Percentiles rank a stretch among this genome's conserved stretches.
These are phyloP conservation scores for Coniosporium apollinis DNA, from an alignment of 495 filamentous ascomycete genomes.

Conservation along the genomic window DNA sequence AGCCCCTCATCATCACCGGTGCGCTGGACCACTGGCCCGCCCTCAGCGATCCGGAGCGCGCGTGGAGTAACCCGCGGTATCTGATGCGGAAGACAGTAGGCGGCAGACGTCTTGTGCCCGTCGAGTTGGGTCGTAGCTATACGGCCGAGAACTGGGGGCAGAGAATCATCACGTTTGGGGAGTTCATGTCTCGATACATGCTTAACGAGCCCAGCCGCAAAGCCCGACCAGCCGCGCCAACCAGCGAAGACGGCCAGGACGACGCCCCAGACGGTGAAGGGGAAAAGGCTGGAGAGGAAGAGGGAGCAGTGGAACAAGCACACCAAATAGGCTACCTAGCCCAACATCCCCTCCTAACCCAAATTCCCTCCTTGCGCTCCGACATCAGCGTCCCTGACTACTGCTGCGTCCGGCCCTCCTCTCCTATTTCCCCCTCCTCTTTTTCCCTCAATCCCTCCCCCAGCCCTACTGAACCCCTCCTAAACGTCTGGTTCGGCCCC, in stretches of 20 bases:
- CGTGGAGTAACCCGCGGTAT: slow-evolving; percentile 62
- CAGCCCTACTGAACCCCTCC: slow-evolving; percentile 10
- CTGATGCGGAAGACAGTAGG: slow-evolving; percentile 57
- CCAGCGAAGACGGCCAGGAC: slow-evolving; percentile 2
- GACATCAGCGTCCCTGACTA: slow-evolving; percentile 76
- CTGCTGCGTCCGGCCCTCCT: slow-evolving; percentile 58
- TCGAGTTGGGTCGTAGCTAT: slow-evolving; percentile 83
- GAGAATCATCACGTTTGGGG: slow-evolving; percentile 54
- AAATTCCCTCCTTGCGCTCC: slow-evolving; percentile 58
- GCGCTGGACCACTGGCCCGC: slow-evolving; percentile 64
- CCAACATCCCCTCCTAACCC: slow-evolving; percentile 72
- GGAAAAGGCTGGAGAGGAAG: background rate
- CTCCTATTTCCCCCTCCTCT: slow-evolving; percentile 19
- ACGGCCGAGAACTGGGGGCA: slow-evolving; percentile 80
- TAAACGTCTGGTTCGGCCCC: slow-evolving; percentile 89
- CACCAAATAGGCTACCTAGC: slow-evolving; percentile 55
- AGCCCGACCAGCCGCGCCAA: too few species aligned
- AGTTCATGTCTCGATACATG: slow-evolving; percentile 52
- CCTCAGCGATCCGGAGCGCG: slow-evolving; percentile 29
- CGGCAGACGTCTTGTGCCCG: slow-evolving; percentile 65
- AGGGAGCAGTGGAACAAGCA: background rate
- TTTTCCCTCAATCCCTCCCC: slow-evolving; percentile 12
- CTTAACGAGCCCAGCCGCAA: slow-evolving; percentile 9
- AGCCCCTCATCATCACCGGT: slow-evolving; percentile 55
- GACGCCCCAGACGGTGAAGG: slow-evolving; percentile 5